phyloP scores from a whole-genome alignment of 495 filamentous ascomycete genomes.

The Talaromyces trachyspermus region DNA sequence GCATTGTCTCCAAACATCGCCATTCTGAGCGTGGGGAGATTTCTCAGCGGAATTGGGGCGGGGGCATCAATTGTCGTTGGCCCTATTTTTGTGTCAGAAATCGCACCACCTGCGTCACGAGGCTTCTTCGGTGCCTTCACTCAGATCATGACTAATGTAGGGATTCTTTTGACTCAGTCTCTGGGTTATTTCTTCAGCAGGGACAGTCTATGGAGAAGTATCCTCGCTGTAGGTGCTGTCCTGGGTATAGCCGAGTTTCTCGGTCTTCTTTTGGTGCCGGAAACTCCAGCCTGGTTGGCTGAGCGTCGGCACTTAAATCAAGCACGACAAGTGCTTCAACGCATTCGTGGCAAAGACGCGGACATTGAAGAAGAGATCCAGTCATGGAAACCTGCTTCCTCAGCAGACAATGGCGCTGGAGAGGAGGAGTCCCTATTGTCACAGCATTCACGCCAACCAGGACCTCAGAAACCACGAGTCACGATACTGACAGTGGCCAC shows the following conservation, averaged over 20 bases:
- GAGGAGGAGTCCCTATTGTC: constrained; percentile 45
- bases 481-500: constrained; percentile 60
- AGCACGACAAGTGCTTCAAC: constrained; percentile 61
- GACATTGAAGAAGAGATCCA: constrained; percentile 70
- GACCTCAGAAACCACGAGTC: constrained; percentile 36
- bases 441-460: constrained; percentile 21
- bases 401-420: constrained; percentile 30
- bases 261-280: constrained; percentile 63
- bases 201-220: constrained; percentile 71
- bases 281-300: constrained; percentile 82
- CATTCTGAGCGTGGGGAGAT: constrained; percentile 61
- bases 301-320: constrained; percentile 51
- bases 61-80: constrained; percentile 88
- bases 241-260: constrained; percentile 59
- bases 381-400: constrained; percentile 46
- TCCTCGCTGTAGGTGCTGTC: constrained; percentile 64
- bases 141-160: constrained; percentile 90
- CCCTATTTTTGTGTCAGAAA: constrained; percentile 90
- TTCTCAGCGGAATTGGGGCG: constrained; percentile 75
- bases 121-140: constrained; percentile 89
- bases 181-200: constrained; percentile 81
- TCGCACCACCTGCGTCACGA: constrained; percentile 68
- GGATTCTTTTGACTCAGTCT: constrained; percentile 76
- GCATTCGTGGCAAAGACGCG: constrained; percentile 60
- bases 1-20: constrained; percentile 60